Base-by-base conservation (phyloP, 805 yeast species). In the Candida verbasci region DNA sequence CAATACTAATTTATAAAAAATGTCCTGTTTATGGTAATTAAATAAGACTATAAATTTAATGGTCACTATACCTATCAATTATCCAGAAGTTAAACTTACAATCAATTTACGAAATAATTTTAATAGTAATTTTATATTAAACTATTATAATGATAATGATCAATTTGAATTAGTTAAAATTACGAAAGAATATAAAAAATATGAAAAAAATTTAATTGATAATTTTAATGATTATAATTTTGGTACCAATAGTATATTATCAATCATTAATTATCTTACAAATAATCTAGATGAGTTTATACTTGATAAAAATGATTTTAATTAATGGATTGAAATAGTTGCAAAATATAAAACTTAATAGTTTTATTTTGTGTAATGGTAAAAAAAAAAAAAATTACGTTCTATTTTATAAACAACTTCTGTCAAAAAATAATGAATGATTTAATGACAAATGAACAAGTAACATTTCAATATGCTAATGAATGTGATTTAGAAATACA, bases 401-500 rank as follows among this genome's bases (percentile, higher is more conserved):
- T n/a, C n/a, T n/a, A n/a, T n/a, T n/a, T n/a, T n/a, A n/a, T n/a
- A n/a, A n/a, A n/a, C n/a, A 24, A 24, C 26, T 24, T 24, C 26
- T 24, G 11, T 24, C 12, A 8, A 24, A 24, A 9, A 24, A 24
- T 5, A 12, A 10, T n/a, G 23, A 6, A 9, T 4, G 15, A 17
- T n/a, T 18, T n/a, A 29, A 18, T 18, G 10, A 7, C 4, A 4
- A 34, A 40, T 2, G 31, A 37, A 15, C 43, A 39, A 20, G 34
- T 52, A n/a, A 39, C 55, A 1, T 73, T 70, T 52, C 61, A 64
- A 34, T 70, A 60, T 44, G 71, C 77, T 35, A 70, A 69, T 41
- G 71, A 66, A 41, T 73, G 78, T 44, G 76, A 71, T 24, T 48
- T 74, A 17, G 80, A 74, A 43, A 66, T 72, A 17, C 78, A 74